Base-by-base conservation (phyloP, 2,329 filamentous ascomycete genomes). In the Pyrenophora tritici-repentis region DNA sequence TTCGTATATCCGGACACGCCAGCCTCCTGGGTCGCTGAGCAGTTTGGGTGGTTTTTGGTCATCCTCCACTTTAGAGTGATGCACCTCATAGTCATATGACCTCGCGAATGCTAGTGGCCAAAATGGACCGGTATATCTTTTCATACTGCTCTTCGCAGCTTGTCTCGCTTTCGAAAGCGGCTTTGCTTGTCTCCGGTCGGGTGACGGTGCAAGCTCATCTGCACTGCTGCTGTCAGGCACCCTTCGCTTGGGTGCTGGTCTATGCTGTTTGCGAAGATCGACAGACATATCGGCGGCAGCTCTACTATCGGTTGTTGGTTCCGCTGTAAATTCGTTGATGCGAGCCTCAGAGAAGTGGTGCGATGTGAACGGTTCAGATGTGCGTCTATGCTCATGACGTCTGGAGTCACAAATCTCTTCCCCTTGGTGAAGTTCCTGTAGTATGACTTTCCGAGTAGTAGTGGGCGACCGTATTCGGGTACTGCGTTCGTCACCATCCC, bases 271-370 rank as follows among this genome's bases (percentile, higher is more conserved):
- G n/a, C 56, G 61, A 12, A 65, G 46, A 20, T 58, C 34, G 3
- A 33, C 29, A 29, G 29, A 41, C 9, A 39, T 32, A 24, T n/a
- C 6, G 31, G 13, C 32, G 7, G 6, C 14, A 18, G 31, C 9
- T 13, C 9, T 33, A 18, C 3, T 18, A 7, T 34, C n/a, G 24
- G 13, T 3, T 33, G 7, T 24, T 34, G 10, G 17, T 6, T 52
- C 55, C 18, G 44, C 37, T 2, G 55, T 65, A 9, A 58, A 67
- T 20, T 65, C 59, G 18, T 66, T 66, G 47, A 68, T 62, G 24
- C 55, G 56, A 39, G 62, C 57, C 8, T 56, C 52, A n/a, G 47
- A 42, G 17, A 65, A 62, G 29, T 59, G 46, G 8, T 12, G 32
- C 17, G 62, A 61, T 13, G 42, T 58, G 14, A 47, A 32, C 20